These are phyloP conservation scores for Penicillium mononematosum DNA, from an alignment of 495 filamentous ascomycete species.

Conservation along the genomic window DNA sequence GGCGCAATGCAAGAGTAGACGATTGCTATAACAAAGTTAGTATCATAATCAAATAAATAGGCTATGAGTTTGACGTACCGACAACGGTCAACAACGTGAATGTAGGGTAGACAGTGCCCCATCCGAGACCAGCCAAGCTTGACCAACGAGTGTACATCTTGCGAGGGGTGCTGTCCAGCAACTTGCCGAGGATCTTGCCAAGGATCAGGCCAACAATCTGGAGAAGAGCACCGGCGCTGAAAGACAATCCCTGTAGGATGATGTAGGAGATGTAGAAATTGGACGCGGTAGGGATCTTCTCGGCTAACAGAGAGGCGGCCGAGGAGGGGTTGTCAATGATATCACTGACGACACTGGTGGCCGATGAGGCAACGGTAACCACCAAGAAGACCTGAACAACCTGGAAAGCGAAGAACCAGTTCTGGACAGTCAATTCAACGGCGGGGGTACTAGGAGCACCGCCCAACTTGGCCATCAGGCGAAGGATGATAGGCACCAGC, in stretches of 20 bases:
- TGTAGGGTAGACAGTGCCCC: conserved; percentile 86
- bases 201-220: conserved; percentile 77
- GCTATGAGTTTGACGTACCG: conserved; percentile 35
- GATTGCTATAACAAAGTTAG: conserved; percentile 53
- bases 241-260: conserved; percentile 86
- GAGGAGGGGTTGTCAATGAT: conserved; percentile 63
- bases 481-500: conserved; percentile 81
- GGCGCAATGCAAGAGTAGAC: conserved; percentile 91
- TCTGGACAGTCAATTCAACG: conserved; percentile 85
- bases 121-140: conserved; percentile 62
- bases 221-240: conserved; percentile 71
- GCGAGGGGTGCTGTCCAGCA: conserved; percentile 71
- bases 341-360: conserved; percentile 50
- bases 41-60: not conserved
- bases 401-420: conserved; percentile 92
- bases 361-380: conserved; percentile 72
- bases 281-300: conserved; percentile 73
- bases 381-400: conserved; percentile 94
- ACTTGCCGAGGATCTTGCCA: conserved; percentile 71
- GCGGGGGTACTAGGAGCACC: conserved; percentile 75
- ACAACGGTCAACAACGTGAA: conserved; percentile 86
- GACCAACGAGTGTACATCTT: conserved; percentile 70
- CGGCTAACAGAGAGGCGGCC: conserved; percentile 65
- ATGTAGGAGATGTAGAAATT: conserved; percentile 98
- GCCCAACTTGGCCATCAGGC: conserved; percentile 71